Conservation (phyloP, 2,329 filamentous ascomycete species). For the Sclerotinia subarctica region DNA sequence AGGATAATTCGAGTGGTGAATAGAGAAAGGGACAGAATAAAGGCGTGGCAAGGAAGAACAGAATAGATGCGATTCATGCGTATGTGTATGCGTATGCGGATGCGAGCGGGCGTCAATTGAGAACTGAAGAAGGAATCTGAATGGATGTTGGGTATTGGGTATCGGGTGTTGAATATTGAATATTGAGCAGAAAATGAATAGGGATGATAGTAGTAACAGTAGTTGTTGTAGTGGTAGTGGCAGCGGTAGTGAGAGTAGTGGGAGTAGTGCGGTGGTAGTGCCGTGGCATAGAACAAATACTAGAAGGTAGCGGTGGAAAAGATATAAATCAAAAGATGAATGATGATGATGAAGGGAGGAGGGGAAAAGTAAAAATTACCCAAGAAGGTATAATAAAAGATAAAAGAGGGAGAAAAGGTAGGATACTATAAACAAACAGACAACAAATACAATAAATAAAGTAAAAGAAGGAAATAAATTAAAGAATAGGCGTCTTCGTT, state of each 20-base stretch:
- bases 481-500: slow-evolving; percentile 28
- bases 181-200: neutral
- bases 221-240: neutral
- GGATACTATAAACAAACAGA: neutral
- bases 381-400: slow-evolving; percentile 9
- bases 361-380: neutral
- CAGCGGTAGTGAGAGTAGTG: too few relatives aligned
- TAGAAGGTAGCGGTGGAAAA: neutral
- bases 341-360: too few relatives aligned
- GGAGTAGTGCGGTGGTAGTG: neutral
- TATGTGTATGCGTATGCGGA: neutral
- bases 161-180: neutral
- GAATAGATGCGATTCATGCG: slow-evolving; percentile 1
- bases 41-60: neutral
- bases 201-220: too few relatives aligned
- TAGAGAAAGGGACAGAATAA: neutral
- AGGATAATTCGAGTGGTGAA: neutral
- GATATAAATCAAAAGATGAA: neutral
- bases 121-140: neutral
- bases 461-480: slow-evolving; percentile 1
- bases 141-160: neutral
- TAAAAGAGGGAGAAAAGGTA: neutral
- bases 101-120: neutral
- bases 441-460: neutral
- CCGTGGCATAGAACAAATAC: neutral